Percentiles rank a stretch among this genome's conserved stretches.
Conservation (phyloP, 306 rosid genomes). For the Notholithocarpus densiflorus region DNA sequence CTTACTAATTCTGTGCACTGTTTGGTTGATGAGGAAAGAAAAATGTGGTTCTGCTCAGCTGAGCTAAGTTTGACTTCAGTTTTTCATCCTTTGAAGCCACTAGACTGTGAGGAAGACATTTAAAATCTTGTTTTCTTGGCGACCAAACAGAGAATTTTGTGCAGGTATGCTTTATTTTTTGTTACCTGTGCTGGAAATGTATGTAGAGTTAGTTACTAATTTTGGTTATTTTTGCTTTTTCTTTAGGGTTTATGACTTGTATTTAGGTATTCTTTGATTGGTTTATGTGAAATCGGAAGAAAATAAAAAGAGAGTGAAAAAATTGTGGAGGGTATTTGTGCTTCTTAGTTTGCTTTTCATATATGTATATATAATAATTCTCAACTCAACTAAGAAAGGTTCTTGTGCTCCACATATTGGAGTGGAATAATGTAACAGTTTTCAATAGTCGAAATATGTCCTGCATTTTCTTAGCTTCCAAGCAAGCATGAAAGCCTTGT, state of each 20-base stretch:
- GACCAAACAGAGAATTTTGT: neutral
- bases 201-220: neutral
- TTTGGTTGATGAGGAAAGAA: constrained; percentile 25
- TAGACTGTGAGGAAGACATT: neutral
- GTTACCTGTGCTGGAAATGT: neutral
- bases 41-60: neutral
- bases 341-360: neutral
- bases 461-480: neutral
- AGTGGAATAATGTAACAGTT: neutral
- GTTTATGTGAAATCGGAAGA: neutral
- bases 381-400: constrained; percentile 8
- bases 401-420: constrained; percentile 6
- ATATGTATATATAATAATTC: neutral
- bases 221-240: neutral
- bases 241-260: neutral
- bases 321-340: constrained; percentile 22
- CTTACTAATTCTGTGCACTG: neutral
- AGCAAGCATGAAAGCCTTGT: neutral
- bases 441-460: neutral
- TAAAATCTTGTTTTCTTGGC: neutral
- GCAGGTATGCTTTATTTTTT: neutral
- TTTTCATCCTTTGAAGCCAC: neutral
- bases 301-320: constrained; percentile 6
- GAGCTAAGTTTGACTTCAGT: neutral
- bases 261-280: neutral